Percentiles rank a stretch among this genome's conserved stretches.
These are phyloP conservation scores for Fusarium longipes DNA, from an alignment of 2,329 filamentous ascomycete species.

Conservation along the genomic window DNA sequence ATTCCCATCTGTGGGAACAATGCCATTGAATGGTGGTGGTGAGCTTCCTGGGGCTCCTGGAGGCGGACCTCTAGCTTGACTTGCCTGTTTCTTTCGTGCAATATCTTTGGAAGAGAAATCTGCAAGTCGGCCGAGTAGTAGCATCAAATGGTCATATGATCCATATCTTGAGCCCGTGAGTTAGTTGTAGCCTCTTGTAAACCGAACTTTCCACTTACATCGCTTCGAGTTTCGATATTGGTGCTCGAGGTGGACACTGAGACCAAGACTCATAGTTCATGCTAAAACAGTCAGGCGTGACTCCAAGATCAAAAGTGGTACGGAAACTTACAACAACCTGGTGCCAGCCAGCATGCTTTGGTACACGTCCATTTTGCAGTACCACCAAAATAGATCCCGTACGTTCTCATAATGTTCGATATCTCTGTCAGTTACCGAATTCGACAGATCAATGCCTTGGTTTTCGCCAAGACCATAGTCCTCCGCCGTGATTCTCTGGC, in stretches of 20 bases:
- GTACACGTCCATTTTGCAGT: slow-evolving; percentile 91
- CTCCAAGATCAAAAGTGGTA: neutral
- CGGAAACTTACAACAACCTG: slow-evolving; percentile 76
- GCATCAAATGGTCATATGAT: slow-evolving; percentile 86
- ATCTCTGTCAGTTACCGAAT: slow-evolving; percentile 65
- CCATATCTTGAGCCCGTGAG: slow-evolving; percentile 73
- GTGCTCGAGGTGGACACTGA: slow-evolving; percentile 87
- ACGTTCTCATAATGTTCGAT: slow-evolving; percentile 83
- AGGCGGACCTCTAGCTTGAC: slow-evolving; percentile 47
- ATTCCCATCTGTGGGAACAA: slow-evolving; percentile 64
- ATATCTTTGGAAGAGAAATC: slow-evolving; percentile 84
- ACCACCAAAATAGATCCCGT: slow-evolving; percentile 95
- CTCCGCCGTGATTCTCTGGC: slow-evolving; percentile 52
- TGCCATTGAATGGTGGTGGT: slow-evolving; percentile 64
- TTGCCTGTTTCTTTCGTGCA: slow-evolving; percentile 77
- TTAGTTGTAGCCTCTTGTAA: neutral
- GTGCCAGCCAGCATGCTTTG: slow-evolving; percentile 92
- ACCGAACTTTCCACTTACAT: slow-evolving; percentile 60
- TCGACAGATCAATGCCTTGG: slow-evolving; percentile 44
- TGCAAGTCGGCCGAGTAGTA: slow-evolving; percentile 82
- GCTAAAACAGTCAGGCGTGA: slow-evolving; percentile 57
- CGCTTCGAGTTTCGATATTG: slow-evolving; percentile 79
- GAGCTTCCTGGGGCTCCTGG: slow-evolving; percentile 47
- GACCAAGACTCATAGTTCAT: slow-evolving; percentile 84
- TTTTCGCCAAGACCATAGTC: slow-evolving; percentile 52